These are phyloP conservation scores for Amanita jacksonii DNA, from an alignment of 768 basidiomycete species.

Conservation along the genomic window DNA sequence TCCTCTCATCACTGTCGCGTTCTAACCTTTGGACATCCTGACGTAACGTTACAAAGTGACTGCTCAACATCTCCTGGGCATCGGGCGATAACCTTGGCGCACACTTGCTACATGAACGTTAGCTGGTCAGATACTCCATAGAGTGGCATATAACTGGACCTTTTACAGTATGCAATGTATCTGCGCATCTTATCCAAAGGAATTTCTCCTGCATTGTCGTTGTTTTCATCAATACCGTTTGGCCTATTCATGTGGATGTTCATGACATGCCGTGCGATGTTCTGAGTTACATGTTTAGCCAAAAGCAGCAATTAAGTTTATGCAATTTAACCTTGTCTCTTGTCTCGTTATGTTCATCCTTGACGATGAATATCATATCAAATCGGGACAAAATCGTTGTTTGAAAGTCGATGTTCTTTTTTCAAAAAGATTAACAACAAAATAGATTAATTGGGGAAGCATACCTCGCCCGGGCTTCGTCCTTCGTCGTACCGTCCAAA, in stretches of 20 bases:
- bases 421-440: neutral
- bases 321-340: constrained; percentile 65
- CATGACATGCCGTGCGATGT: constrained; percentile 96
- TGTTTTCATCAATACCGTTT: constrained; percentile 53
- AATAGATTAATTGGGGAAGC: constrained; percentile 1
- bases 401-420: constrained; percentile 91
- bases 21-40: constrained; percentile 95
- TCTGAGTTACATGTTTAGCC: constrained; percentile 31
- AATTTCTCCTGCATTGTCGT: constrained; percentile 76
- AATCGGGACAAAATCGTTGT: constrained; percentile 97
- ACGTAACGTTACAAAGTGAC: constrained; percentile 87
- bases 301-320: constrained; percentile 1
- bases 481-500: constrained; percentile 98
- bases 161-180: constrained; percentile 93
- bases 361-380: constrained; percentile 99
- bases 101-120: constrained; percentile 60
- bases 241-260: constrained; percentile 96
- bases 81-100: constrained; percentile 90
- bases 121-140: neutral
- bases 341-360: constrained; percentile 93
- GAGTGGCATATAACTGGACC: constrained; percentile 33
- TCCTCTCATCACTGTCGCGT: constrained; percentile 92
- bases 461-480: constrained; percentile 86
- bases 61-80: constrained; percentile 92
- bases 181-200: constrained; percentile 98